phyloP scores from a whole-genome alignment of 768 basidiomycete species.

The Cantharellus anzutake region DNA sequence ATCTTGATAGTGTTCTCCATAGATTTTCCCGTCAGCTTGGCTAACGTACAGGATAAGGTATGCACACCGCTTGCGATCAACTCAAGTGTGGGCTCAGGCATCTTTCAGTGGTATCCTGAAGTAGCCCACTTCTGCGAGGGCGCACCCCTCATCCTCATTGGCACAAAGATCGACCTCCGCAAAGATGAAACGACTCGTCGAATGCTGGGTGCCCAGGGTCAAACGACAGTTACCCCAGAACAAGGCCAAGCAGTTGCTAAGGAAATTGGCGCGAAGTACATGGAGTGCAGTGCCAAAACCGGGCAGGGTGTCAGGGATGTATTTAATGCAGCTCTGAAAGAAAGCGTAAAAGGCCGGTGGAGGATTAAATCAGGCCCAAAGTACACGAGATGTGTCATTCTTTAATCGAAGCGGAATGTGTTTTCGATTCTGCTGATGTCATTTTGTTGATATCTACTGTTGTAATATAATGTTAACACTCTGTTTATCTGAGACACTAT shows the following conservation, averaged over 20 bases:
- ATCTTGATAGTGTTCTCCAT: slow-evolving; percentile 89
- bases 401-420: slow-evolving; percentile 13
- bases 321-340: slow-evolving; percentile 71
- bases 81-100: not conserved
- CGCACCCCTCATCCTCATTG: slow-evolving; percentile 80
- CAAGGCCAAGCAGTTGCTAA: slow-evolving; percentile 74
- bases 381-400: slow-evolving; percentile 52
- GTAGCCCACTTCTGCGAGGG: slow-evolving; percentile 83
- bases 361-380: slow-evolving; percentile 41
- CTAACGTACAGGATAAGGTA: slow-evolving; percentile 81
- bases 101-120: slow-evolving; percentile 71
- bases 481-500: no score
- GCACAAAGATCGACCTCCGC: slow-evolving; percentile 84
- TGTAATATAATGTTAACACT: no score
- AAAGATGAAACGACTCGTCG: slow-evolving; percentile 68
- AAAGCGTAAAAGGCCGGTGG: slow-evolving; percentile 68
- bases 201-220: slow-evolving; percentile 81
- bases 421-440: no score
- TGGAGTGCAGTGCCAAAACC: slow-evolving; percentile 90
- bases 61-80: slow-evolving; percentile 9
- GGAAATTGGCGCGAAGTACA: slow-evolving; percentile 85
- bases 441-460: no score
- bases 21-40: slow-evolving; percentile 81
- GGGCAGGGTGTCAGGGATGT: slow-evolving; percentile 82
- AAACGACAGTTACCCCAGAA: slow-evolving; percentile 56